Evolutionary conservation across 208 protist species (phyloP), one percentile per base, ranked within the genome.

Genomic region (Leishmania lainsoni): DNA sequence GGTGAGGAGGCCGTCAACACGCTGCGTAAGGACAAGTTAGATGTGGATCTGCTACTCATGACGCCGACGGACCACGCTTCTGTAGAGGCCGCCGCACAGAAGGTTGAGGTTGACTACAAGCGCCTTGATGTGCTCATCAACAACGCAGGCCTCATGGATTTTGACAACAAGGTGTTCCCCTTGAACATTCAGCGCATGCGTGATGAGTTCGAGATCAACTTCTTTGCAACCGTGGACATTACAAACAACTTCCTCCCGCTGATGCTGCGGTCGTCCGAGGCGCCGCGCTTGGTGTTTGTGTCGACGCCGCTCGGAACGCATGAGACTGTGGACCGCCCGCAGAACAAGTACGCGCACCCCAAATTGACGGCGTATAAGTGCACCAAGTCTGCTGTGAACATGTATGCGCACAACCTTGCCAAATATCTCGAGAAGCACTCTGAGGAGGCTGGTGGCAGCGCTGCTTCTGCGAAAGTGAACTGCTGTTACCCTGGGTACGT

Each of bases 391-490:
- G 90, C 93, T 51, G 76, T 95, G 61, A 95, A 95, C 86, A 94
- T 95, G 91, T 96, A 96, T 84, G 93, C 90, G 8, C 86, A 90
- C 80, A 93, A 95, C 84, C 89, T 96, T 54, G 93, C 93, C 54
- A 83, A 92, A 73, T 91, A 89, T 70, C 84, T 96, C 29, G 66
- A 90, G 69, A 85, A 80, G 45, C 86, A 86, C 80, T n/a, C 84
- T 10, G 87, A 80, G 26, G 87, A 88, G 82, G 84, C 74, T 9
- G 90, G 85, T 6, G 88, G 86, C 45, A 91, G 84, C 79, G 92
- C 92, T 72, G 76, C 87, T 35, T 81, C 86, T 51, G 83, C 91
- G 29, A 93, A 93, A 83, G 89, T 95, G 75, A 95, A 95, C 84
- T 88, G 85, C 59, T 91, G 83, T 29, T 91, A 97, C 80, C 93